Evolutionary conservation across 345 rosid species (phyloP).

Genomic region (Pelargonium nanum): DNA sequence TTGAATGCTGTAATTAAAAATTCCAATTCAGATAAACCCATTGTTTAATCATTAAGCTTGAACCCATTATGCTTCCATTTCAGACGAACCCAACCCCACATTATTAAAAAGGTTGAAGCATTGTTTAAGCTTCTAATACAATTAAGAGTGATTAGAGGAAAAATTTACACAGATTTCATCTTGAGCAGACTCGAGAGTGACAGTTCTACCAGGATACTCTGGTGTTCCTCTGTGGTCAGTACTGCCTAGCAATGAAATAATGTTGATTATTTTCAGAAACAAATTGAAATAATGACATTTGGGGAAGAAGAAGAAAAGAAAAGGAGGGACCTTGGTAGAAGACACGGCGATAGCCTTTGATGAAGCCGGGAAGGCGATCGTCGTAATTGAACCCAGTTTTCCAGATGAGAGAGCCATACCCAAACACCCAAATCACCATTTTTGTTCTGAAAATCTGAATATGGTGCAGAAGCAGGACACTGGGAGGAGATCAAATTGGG

Average conservation of each 20-base stretch:
- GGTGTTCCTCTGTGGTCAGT: slow-evolving; percentile 92
- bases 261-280: neutral
- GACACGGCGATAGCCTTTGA: slow-evolving; percentile 72
- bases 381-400: slow-evolving; percentile 65
- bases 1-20: no score
- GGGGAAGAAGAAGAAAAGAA: neutral
- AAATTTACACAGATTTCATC: slow-evolving; percentile 68
- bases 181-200: slow-evolving; percentile 58
- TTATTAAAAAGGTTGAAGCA: no score
- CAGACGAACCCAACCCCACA: no score
- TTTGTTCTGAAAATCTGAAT: neutral
- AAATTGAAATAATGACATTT: neutral
- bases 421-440: slow-evolving; percentile 89
- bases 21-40: no score
- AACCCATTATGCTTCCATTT: no score
- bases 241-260: slow-evolving; percentile 39
- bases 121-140: no score
- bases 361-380: slow-evolving; percentile 68
- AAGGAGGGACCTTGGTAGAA: slow-evolving; percentile 58
- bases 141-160: neutral
- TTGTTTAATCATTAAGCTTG: no score
- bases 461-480: neutral
- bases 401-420: slow-evolving; percentile 81
- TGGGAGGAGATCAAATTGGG: neutral
- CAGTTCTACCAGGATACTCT: slow-evolving; percentile 76